A percentile compares a stretch with the other conserved stretches of the same genome.
Conservation (phyloP, 1,284 basidiomycete genomes). For the Fomitopsis schrenkii region DNA sequence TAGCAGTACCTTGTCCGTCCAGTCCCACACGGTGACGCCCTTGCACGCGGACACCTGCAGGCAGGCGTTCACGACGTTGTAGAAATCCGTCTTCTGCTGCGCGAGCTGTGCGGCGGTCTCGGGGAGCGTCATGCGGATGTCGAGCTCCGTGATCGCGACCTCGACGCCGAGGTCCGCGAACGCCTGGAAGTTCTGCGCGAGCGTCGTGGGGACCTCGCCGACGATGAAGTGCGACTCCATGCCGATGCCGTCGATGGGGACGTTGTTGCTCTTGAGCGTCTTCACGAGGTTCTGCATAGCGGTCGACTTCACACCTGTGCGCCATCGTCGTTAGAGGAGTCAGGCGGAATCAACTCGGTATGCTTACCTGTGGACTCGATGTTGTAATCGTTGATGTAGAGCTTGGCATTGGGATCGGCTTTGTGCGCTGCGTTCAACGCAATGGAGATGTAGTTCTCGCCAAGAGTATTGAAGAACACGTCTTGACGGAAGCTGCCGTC, state of each 20-base stretch:
- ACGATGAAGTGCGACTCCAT: slow-evolving; percentile 49
- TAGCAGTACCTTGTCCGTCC: slow-evolving; percentile 33
- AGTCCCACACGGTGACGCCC: slow-evolving; percentile 50
- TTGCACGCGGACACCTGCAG: slow-evolving; percentile 37
- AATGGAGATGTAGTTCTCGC: slow-evolving; percentile 37
- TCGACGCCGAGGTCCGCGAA: slow-evolving; percentile 49
- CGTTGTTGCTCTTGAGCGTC: slow-evolving; percentile 33
- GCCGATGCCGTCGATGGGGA: slow-evolving; percentile 48
- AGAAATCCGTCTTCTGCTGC: slow-evolving; percentile 47
- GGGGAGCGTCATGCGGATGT: slow-evolving; percentile 48
- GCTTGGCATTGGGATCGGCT: slow-evolving; percentile 39
- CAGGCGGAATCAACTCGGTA: neutral
- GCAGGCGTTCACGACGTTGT: slow-evolving; percentile 42
- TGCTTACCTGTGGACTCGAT: slow-evolving; percentile 20
- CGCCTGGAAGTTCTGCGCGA: slow-evolving; percentile 38
- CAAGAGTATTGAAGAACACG: slow-evolving; percentile 45
- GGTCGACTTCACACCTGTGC: slow-evolving; percentile 37
- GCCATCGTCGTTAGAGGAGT: no score
- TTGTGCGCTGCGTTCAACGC: slow-evolving; percentile 42
- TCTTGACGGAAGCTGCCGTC: slow-evolving; percentile 47
- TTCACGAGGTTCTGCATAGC: slow-evolving; percentile 42
- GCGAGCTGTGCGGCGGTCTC: slow-evolving; percentile 38
- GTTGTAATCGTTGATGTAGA: slow-evolving; percentile 54
- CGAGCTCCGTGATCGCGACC: slow-evolving; percentile 53
- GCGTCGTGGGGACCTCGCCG: slow-evolving; percentile 36